Evolutionary conservation across 148 eudicot species (phyloP), one percentile per base, ranked within the genome.

Genomic region (Fagopyrum tataricum): DNA sequence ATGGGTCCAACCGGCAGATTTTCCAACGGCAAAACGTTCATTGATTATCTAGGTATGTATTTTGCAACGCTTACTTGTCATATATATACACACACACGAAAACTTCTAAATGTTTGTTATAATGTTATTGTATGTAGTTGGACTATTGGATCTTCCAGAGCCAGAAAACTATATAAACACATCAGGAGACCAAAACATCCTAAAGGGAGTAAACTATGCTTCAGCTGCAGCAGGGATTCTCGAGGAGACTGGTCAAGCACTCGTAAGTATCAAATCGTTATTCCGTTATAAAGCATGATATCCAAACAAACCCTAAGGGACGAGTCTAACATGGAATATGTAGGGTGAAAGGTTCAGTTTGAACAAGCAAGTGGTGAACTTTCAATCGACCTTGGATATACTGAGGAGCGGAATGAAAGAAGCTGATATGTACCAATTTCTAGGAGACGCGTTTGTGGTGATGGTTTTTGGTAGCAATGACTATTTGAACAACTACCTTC

Each of bases 181-280:
- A 12, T 78, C 84, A 0, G 81, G 73, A 9, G 93, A 84, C 37
- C 44, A 17, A 73, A 79, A 76, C 48, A 78, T 85, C 73, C 70
- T 90, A 2, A 75, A 72, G 47, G 97, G 97, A 44, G 91, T 90
- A 15, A 90, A 90, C 55, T 92, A 85, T 52, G 96, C 97, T 10
- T 92, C 97, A 26, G 96, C 93, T 44, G 89, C 90, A 2, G 93
- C 87, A 43, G 97, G 97, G 44, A 88, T 92, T 71, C 85, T 88
- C 0, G 93, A 90, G 13, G 90, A 90, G 76, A 88, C 84, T 14
- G 97, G 93, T 58, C 79, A 71, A 75, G 80, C 66, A 76, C 78
- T 92, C 70, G 97, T 92, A 88, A 66, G 58, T 7, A 68, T 68
- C 64, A 5, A 46, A 6, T 17, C 21, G 2, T 26, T 13, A 31